Base-by-base conservation (phyloP, 441 rosid species). In the Erodium moschatum region DNA sequence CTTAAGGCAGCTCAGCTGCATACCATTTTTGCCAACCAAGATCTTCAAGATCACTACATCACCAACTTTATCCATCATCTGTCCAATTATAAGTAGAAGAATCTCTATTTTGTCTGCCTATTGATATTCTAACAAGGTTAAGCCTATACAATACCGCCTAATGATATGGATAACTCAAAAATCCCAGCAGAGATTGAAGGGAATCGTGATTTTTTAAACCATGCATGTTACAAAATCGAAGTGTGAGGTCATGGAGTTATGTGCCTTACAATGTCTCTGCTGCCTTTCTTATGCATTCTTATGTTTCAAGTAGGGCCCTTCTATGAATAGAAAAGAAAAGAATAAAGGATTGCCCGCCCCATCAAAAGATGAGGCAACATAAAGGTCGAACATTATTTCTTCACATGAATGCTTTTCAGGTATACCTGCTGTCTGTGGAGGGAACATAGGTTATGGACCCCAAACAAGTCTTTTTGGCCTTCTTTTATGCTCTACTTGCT, bases 11-110 rank as follows among this genome's bases (percentile, higher is more conserved):
- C 24, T 6, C 27, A 44, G 56, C 60, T 69, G 69, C 67, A 46
- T 48, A 19, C 40, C 6, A 66, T 74, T 56, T 73, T 73, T 60
- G 10, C 66, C 1, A 38, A 69, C 21, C 76, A 68, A 40, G 68
- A 69, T 64, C 69, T 69, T 27, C 73, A 69, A 3, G 69, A 74
- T 1, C 18, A 64, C 52, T 69, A 74, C 61, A 58, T 74, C 16
- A 69, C 58, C 69, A 31, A 69, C 20, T 68, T 74, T 29, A 61
- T 69, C 0, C 58, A 69, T 66, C 66, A 48, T 60, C 44, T 74
- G 46, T 11, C 24, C 35, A 60, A 38, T 35, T 19, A 60, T 38
- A 66, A 29, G 44, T 56, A 16, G 4, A 38, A 54, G 44, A 60
- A 46, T 46, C 35, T 48, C 1, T 4, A 12, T 48, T 13, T 46